Conservation (phyloP, 2,329 filamentous ascomycete species). For the Aschersonia sp. region DNA sequence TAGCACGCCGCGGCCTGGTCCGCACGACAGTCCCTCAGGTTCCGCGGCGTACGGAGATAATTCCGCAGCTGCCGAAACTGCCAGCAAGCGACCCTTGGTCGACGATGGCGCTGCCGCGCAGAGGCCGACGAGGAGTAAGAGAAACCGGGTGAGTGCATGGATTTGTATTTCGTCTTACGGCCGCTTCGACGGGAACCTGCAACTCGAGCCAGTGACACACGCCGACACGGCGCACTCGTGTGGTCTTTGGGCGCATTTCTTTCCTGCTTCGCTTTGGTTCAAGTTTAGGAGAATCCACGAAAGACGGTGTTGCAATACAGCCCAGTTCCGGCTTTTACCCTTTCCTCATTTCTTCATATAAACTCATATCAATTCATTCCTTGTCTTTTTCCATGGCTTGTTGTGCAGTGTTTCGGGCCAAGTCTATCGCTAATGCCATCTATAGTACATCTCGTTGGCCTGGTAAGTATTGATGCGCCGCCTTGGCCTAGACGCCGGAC, state of each 20-base stretch:
- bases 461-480: constrained; percentile 28
- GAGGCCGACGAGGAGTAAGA: constrained; percentile 45
- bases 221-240: no score
- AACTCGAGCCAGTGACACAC: no score
- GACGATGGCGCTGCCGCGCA: constrained; percentile 24
- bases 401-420: no score
- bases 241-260: no score
- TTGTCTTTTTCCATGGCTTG: no score
- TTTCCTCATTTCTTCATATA: no score
- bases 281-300: no score
- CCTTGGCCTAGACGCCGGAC: background rate
- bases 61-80: constrained; percentile 22
- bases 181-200: no score
- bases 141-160: constrained; percentile 35
- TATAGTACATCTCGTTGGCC: constrained; percentile 45
- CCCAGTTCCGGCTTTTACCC: no score
- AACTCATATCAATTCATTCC: no score
- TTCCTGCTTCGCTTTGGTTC: no score
- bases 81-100: constrained; percentile 22
- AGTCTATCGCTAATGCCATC: background rate
- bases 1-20: constrained; percentile 17
- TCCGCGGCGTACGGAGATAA: constrained; percentile 31
- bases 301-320: no score
- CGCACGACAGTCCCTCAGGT: constrained; percentile 19
- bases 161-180: background rate